These are phyloP conservation scores for Vachellia pachyceras DNA, from an alignment of 306 rosid species.

Conservation along the genomic window DNA sequence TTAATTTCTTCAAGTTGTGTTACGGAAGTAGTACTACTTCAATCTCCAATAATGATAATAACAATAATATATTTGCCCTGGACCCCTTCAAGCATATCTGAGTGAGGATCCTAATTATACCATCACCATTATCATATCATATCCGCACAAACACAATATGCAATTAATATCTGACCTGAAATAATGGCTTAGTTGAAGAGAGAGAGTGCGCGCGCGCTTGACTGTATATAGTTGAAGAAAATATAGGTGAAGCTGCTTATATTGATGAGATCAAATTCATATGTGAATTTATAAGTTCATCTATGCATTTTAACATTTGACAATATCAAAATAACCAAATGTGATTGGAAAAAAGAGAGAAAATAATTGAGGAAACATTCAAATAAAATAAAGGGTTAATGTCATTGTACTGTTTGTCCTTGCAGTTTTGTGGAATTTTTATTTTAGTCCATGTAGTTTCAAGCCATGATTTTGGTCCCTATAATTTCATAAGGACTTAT, in stretches of 20 bases:
- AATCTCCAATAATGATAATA: constrained; percentile 9
- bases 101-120: background rate
- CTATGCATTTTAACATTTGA: too few species aligned
- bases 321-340: too few species aligned
- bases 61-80: background rate
- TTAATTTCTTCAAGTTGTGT: constrained; percentile 40
- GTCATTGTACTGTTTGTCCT: too few species aligned
- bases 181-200: background rate
- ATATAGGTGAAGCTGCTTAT: too few species aligned
- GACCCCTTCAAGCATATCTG: constrained; percentile 5
- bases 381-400: background rate
- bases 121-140: constrained; percentile 8
- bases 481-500: too few species aligned
- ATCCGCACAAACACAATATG: constrained; percentile 17
- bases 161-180: background rate
- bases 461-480: too few species aligned
- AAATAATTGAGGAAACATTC: background rate
- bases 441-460: too few species aligned
- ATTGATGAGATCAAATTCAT: too few species aligned
- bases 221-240: too few species aligned
- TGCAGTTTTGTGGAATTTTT: too few species aligned
- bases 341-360: background rate
- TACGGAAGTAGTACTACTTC: constrained; percentile 33
- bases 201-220: too few species aligned
- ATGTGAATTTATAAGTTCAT: too few species aligned